Base-by-base conservation (phyloP, 2,329 filamentous ascomycete genomes). In the Diaporthe destruens region DNA sequence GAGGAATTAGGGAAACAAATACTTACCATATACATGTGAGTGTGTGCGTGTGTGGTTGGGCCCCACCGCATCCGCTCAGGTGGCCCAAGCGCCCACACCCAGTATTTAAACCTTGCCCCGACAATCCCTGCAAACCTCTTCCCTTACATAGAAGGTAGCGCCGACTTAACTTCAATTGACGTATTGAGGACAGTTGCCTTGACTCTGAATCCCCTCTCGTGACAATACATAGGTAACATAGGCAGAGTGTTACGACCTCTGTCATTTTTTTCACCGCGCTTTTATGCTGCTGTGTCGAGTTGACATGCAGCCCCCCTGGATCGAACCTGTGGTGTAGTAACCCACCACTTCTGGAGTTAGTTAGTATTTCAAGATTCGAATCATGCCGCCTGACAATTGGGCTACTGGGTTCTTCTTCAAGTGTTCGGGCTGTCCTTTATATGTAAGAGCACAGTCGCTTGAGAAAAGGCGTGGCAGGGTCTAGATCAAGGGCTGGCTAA, bases 341-440 rank as follows among this genome's bases (percentile, higher is more conserved):
- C 12, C 18, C 29, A 16, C 20, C 18, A 25, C 42, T 51, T 36
- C 18, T 65, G 29, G 6, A 2, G 51, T 14, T 36, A n/a, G 6
- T 65, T 51, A 65, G 59, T 8, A 51, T 51, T 65, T 65, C 9
- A 25, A 36, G 11, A 25, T 51, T 51, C 12, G 12, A 51, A 36
- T 36, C 20, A 51, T n/a, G n/a, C 59, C 23, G 12, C 44, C 29
- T 65, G 59, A 65, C 59, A n/a, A 65, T n/a, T 65, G 59, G 44
- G n/a, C 59, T 65, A 63, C 29, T 65, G 59, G 42, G 44, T 9
- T 34, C 20, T 12, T 12, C 3, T 49, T 34, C 49, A 23, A 8
- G 18, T 2, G 29, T 18, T 47, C 3, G 20, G n/a, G 18, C 18
- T 12, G 20, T 20, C 2, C 2, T 51, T 16, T n/a, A 51, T 51